Percentiles rank a stretch among this genome's conserved stretches.
Evolutionary conservation across 1,139 yeast genomes (phyloP).

Genomic region (Pichia sp.): DNA sequence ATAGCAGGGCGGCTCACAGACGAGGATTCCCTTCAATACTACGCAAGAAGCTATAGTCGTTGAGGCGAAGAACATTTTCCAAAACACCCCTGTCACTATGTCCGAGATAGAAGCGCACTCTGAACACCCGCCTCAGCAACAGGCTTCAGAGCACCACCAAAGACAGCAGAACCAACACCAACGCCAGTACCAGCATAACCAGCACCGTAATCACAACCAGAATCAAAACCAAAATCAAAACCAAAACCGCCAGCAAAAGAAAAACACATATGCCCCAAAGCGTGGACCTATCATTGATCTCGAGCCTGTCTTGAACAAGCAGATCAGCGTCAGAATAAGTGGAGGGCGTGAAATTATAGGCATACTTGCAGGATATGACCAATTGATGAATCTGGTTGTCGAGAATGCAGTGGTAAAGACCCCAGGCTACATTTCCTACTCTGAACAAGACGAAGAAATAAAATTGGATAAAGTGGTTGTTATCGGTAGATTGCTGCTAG

Average conservation of each 20-base stretch:
- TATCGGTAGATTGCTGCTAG: constrained; percentile 78
- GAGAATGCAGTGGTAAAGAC: constrained; percentile 71
- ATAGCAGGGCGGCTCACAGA: too few species aligned
- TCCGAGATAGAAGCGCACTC: not conserved
- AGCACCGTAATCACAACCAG: constrained; percentile 1
- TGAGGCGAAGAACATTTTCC: too few species aligned
- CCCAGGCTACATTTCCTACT: constrained; percentile 27
- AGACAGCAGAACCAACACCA: not conserved
- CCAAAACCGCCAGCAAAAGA: constrained; percentile 16
- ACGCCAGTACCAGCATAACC: not conserved
- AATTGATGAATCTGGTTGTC: constrained; percentile 86
- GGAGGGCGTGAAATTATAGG: constrained; percentile 89
- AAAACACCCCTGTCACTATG: too few species aligned
- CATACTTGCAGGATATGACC: constrained; percentile 81
- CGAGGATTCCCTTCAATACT: too few species aligned
- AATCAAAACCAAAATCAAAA: constrained; percentile 9
- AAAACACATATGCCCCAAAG: constrained; percentile 26
- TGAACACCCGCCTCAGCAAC: not conserved
- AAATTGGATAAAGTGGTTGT: constrained; percentile 52
- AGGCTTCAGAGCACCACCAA: not conserved
- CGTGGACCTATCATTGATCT: constrained; percentile 81
- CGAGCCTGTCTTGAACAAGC: constrained; percentile 69
- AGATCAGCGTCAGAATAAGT: constrained; percentile 71
- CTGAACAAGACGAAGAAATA: constrained; percentile 53
- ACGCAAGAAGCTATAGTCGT: too few species aligned